A percentile compares a stretch with the other conserved stretches of the same genome.
Conservation (phyloP, 2,329 filamentous ascomycete species). For the Ascochyta viciae-villosae region DNA sequence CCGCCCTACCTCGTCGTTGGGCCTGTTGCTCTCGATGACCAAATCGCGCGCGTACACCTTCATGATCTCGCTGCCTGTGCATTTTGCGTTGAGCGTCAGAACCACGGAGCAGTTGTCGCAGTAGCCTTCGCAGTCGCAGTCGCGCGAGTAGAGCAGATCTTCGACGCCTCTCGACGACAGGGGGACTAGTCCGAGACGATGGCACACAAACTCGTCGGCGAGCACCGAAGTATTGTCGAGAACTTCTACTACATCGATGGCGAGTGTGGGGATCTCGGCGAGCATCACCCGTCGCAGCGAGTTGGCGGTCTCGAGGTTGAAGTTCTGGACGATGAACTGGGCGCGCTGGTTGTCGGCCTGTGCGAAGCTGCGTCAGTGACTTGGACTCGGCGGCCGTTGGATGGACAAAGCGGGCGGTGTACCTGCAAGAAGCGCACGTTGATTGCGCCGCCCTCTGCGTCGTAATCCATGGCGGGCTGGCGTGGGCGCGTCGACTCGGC, state of each 20-base stretch:
- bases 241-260: slow-evolving; percentile 93
- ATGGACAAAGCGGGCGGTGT: slow-evolving; percentile 30
- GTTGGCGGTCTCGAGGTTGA: slow-evolving; percentile 92
- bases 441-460: slow-evolving; percentile 54
- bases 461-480: slow-evolving; percentile 57
- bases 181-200: slow-evolving; percentile 89
- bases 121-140: slow-evolving; percentile 96
- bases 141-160: slow-evolving; percentile 82
- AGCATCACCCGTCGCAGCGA: slow-evolving; percentile 89
- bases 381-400: slow-evolving; percentile 6
- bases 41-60: slow-evolving; percentile 93
- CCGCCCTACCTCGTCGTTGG: slow-evolving; percentile 77
- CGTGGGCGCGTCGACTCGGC: slow-evolving; percentile 20
- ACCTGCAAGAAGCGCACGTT: slow-evolving; percentile 50
- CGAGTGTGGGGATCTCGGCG: slow-evolving; percentile 91
- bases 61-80: slow-evolving; percentile 86
- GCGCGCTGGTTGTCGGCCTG: slow-evolving; percentile 82
- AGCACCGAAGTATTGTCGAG: slow-evolving; percentile 94
- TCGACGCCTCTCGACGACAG: slow-evolving; percentile 85
- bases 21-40: slow-evolving; percentile 71
- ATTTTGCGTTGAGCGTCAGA: slow-evolving; percentile 83
- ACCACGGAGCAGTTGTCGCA: slow-evolving; percentile 91
- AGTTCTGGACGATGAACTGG: slow-evolving; percentile 89
- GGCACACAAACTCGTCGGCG: slow-evolving; percentile 93
- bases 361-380: slow-evolving; percentile 30